Evolutionary conservation across 371 early-diverging fungal genomes (phyloP), one percentile per base, ranked within the genome.

Genomic region (Mucor circinelloides): DNA sequence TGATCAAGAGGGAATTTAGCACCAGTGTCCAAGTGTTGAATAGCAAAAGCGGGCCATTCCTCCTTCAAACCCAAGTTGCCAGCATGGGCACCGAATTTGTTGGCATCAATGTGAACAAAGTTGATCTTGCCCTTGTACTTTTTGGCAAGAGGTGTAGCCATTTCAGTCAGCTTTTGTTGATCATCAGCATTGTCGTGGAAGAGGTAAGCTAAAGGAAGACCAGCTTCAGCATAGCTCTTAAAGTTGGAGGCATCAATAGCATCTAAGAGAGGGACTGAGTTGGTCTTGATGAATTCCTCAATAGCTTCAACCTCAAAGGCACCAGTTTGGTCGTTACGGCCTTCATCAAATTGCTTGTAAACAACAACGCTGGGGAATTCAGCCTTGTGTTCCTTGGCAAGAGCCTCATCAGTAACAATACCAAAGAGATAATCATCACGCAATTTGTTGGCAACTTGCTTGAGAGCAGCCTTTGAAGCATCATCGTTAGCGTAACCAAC

Each of bases 341-440:
- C 91, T 61, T 95, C 95, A 72, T 97, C 98, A 68, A 96, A 96
- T 76, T 90, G 84, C 85, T 94, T 95, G 90, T 85, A 97, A 56
- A 97, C 74, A 27, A 91, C 90, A 31, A 98, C 66, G 9, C 86
- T 83, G 9, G 94, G 91, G 40, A 86, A 74, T 44, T 80, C 78
- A 13, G 84, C 80, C 15, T 81, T 73, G 34, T 79, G 73, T 48
- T 80, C 74, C 57, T 77, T 80, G 58, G 83, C 82, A 38, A 79
- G 74, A 28, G 74, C 80, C 54, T 79, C 82, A 67, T 91, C 93
- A 58, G 76, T 71, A 42, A 91, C 84, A 64, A 88, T 74, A 76
- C 95, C 98, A 73, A 98, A 98, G 65, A 89, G 48, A 76, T 73
- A 93, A 54, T 94, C 90, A 57, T 98, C 94, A 67, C 96, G 93